A percentile compares a stretch with the other conserved stretches of the same genome.
Evolutionary conservation across 352 stramenopile species (phyloP).

Genomic region (Pythium aphanidermatum): DNA sequence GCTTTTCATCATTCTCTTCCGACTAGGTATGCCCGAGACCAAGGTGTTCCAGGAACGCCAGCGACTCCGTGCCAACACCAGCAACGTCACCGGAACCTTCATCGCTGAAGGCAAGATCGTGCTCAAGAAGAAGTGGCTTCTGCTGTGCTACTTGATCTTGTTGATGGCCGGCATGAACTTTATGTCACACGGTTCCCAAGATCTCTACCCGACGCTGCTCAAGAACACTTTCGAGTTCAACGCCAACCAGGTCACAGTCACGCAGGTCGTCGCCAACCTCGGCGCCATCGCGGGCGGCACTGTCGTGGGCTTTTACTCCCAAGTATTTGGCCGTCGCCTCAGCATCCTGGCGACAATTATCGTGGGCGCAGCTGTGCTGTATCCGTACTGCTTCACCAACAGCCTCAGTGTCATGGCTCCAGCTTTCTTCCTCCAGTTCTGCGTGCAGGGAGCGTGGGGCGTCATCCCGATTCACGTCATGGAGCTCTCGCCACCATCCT

Average conservation of each 20-base stretch:
- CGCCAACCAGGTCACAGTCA: conserved; percentile 42
- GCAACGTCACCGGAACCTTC: conserved; percentile 26
- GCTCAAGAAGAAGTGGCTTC: conserved; percentile 34
- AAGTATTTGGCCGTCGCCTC: conserved; percentile 41
- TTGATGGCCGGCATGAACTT: conserved; percentile 48
- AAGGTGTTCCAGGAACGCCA: conserved; percentile 13
- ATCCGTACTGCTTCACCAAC: conserved; percentile 37
- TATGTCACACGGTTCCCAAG: conserved; percentile 37
- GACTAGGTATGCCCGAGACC: conserved; percentile 25
- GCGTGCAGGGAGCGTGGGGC: conserved; percentile 44
- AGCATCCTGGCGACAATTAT: conserved; percentile 32
- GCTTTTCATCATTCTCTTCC: conserved; percentile 45
- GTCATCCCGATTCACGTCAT: conserved; percentile 56
- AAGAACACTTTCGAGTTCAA: conserved; percentile 42
- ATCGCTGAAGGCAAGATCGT: conserved; percentile 32
- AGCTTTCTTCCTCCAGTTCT: conserved; percentile 45
- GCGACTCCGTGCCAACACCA: conserved; percentile 16
- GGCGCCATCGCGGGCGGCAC: conserved; percentile 41
- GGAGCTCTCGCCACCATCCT: conserved; percentile 46
- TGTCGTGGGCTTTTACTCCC: conserved; percentile 48
- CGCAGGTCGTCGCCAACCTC: conserved; percentile 41
- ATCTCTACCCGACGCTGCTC: conserved; percentile 54
- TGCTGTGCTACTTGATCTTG: conserved; percentile 35
- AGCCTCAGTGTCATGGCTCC: conserved; percentile 21
- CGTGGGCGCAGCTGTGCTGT: conserved; percentile 31